Evolutionary conservation across 2,329 filamentous ascomycete genomes (phyloP).

Genomic region (Hawksworthiomyces lignivorus): DNA sequence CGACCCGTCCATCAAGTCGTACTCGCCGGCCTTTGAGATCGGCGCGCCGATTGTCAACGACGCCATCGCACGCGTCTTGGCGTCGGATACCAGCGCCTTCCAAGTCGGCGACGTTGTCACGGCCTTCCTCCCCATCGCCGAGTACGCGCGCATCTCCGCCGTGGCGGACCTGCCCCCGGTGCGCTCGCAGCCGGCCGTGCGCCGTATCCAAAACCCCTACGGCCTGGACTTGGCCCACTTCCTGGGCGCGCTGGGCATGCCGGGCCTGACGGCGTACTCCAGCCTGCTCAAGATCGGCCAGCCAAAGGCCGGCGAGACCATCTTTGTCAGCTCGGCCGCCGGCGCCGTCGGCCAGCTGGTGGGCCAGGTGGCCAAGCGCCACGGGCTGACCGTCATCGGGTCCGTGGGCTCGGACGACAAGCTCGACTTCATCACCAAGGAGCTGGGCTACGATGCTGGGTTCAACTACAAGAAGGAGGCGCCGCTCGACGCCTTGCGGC

Average conservation of each 20-base stretch:
- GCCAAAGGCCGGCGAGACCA: conserved; percentile 69
- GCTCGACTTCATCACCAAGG: conserved; percentile 53
- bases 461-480: conserved; percentile 89
- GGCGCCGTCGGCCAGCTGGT: conserved; percentile 79
- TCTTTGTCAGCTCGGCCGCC: conserved; percentile 72
- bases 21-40: conserved; percentile 54
- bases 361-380: conserved; percentile 74
- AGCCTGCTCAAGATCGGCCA: conserved; percentile 62
- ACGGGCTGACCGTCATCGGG: conserved; percentile 72
- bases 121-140: conserved; percentile 51
- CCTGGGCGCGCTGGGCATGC: conserved; percentile 56
- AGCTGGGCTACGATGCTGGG: conserved; percentile 49
- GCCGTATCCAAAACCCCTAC: conserved; percentile 61
- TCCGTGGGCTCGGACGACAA: conserved; percentile 76
- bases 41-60: conserved; percentile 57
- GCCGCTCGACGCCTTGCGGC: conserved; percentile 56
- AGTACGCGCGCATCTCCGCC: conserved; percentile 53
- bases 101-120: conserved; percentile 59
- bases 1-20: conserved; percentile 54
- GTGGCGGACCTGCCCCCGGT: conserved; percentile 26
- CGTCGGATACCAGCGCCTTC: conserved; percentile 54
- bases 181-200: conserved; percentile 31
- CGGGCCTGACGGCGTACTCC: conserved; percentile 42
- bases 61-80: conserved; percentile 61
- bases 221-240: conserved; percentile 59